phyloP scores from a whole-genome alignment of 2,329 filamentous ascomycete genomes.

The Plectosphaerella plurivora region DNA sequence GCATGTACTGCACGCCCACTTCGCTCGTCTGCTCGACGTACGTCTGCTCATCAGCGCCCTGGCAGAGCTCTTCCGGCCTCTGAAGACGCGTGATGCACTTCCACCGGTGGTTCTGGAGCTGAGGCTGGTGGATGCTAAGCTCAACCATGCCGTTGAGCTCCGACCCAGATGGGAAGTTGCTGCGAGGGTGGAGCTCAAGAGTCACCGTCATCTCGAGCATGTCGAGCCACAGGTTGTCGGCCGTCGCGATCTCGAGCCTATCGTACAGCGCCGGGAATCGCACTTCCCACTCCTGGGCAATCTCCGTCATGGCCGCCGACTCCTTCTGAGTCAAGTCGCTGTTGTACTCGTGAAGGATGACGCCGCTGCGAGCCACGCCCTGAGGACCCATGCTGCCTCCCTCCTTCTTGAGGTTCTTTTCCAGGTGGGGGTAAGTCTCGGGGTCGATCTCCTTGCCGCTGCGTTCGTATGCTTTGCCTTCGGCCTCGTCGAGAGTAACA shows the following conservation, averaged over 20 bases:
- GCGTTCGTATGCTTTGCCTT: slow-evolving; percentile 33
- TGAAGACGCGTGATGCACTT: slow-evolving; percentile 55
- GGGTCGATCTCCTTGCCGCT: slow-evolving; percentile 37
- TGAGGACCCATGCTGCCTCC: slow-evolving; percentile 37
- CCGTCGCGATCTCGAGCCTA: slow-evolving; percentile 41
- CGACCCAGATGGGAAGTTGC: slow-evolving; percentile 53
- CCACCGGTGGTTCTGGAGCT: slow-evolving; percentile 54
- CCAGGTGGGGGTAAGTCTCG: slow-evolving; percentile 51
- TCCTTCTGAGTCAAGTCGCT: slow-evolving; percentile 49
- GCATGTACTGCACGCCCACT: slow-evolving; percentile 41
- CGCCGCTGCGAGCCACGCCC: slow-evolving; percentile 38
- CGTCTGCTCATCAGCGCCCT: slow-evolving; percentile 31
- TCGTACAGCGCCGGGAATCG: slow-evolving; percentile 53
- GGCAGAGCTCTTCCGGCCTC: slow-evolving; percentile 51
- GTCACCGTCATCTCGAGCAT: slow-evolving; percentile 60
- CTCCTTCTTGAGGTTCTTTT: slow-evolving; percentile 49
- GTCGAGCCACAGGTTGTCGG: slow-evolving; percentile 49
- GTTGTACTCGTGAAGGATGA: slow-evolving; percentile 56
- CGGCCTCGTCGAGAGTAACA: slow-evolving; percentile 41
- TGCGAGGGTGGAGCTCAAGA: slow-evolving; percentile 53
- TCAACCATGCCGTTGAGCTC: slow-evolving; percentile 57
- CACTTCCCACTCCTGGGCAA: slow-evolving; percentile 52
- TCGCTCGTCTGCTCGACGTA: slow-evolving; percentile 44
- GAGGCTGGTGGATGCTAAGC: slow-evolving; percentile 50
- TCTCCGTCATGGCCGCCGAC: slow-evolving; percentile 49